Evolutionary conservation across 2,329 filamentous ascomycete species (phyloP).

Genomic region (Polytolypa hystricis): DNA sequence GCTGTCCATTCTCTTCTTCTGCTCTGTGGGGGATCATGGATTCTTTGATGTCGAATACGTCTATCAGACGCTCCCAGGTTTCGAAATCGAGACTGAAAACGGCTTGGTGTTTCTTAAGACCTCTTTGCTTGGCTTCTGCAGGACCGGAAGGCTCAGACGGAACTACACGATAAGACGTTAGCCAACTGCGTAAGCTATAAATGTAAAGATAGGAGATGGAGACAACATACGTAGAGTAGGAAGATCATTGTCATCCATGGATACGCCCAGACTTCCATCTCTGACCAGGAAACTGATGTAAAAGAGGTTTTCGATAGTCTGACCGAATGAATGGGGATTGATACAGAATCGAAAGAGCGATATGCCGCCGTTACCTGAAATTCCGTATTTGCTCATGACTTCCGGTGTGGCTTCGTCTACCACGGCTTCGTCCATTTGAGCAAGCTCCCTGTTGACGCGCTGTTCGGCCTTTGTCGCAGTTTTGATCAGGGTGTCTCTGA

Average conservation of each 20-base stretch:
- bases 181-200: conserved; percentile 5
- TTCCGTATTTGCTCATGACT: conserved; percentile 43
- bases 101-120: conserved; percentile 65
- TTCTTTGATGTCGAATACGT: conserved; percentile 63
- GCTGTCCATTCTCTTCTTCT: conserved; percentile 46
- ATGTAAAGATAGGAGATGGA: conserved; percentile 1
- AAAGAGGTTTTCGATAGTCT: conserved; percentile 94
- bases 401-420: conserved; percentile 12
- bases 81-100: conserved; percentile 79
- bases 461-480: conserved; percentile 37
- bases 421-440: conserved; percentile 16
- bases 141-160: conserved; percentile 35
- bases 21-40: conserved; percentile 75
- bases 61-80: conserved; percentile 67
- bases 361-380: conserved; percentile 60
- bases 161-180: conserved; percentile 21
- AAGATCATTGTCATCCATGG: conserved; percentile 58
- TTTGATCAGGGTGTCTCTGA: conserved; percentile 49
- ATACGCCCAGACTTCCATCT: conserved; percentile 68
- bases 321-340: conserved; percentile 81
- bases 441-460: conserved; percentile 36
- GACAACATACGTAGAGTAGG: conserved; percentile 66
- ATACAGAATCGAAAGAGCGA: conserved; percentile 78
- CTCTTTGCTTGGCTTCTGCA: conserved; percentile 38
- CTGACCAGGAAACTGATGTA: conserved; percentile 90